Evolutionary conservation across 2,329 filamentous ascomycete genomes (phyloP).

Genomic region (Seiridium cupressi): DNA sequence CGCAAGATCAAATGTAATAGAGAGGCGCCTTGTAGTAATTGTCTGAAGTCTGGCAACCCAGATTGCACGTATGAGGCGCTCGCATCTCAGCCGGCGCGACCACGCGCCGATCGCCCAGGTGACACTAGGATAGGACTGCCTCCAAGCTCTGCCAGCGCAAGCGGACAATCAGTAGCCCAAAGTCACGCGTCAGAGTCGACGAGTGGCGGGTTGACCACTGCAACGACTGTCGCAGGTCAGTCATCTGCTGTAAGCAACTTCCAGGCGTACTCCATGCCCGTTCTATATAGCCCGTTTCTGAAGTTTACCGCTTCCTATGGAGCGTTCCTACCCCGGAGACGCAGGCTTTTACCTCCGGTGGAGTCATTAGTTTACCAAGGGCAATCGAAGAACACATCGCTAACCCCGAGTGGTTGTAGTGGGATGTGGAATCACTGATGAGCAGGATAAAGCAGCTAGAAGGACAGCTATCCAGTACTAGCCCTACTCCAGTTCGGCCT

Average conservation of each 20-base stretch:
- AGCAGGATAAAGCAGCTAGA: constrained; percentile 41
- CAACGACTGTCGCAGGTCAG: neutral
- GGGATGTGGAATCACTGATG: constrained; percentile 36
- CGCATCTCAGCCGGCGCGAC: constrained; percentile 7
- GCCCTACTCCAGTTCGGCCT: constrained; percentile 29
- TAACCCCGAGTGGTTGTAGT: neutral
- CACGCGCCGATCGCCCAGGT: neutral
- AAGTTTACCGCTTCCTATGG: no score
- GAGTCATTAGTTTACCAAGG: no score
- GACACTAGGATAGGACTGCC: neutral
- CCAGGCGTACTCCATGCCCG: no score
- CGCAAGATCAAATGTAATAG: constrained; percentile 62
- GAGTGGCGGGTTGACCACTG: neutral
- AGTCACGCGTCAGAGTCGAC: neutral
- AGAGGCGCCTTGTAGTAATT: constrained; percentile 56
- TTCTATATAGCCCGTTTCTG: no score
- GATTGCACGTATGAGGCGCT: constrained; percentile 43
- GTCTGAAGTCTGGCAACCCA: constrained; percentile 48
- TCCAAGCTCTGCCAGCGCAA: neutral
- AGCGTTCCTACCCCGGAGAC: no score
- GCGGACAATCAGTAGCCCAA: neutral
- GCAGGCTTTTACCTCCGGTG: no score
- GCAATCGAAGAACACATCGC: no score
- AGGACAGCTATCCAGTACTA: constrained; percentile 32
- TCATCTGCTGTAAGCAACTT: neutral